Conservation (phyloP, 2,329 filamentous ascomycete species). For the Fonsecaea pedrosoi region DNA sequence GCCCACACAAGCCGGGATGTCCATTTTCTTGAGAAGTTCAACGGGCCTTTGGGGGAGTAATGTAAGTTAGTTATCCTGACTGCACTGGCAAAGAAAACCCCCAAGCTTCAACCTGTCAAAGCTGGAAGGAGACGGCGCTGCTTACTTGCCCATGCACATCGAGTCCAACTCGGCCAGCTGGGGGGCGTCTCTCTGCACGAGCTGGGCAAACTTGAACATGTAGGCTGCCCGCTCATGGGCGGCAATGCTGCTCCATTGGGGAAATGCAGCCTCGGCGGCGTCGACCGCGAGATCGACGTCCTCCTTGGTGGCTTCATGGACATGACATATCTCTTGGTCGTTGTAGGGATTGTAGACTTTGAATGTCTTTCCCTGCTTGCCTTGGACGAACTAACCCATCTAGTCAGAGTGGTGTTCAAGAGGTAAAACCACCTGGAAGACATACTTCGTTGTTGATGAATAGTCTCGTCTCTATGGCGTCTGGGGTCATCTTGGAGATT, state of each 20-base stretch:
- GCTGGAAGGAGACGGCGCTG: neutral
- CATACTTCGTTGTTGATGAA: slow-evolving; percentile 60
- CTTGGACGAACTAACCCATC: slow-evolving; percentile 50
- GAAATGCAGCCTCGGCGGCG: slow-evolving; percentile 47
- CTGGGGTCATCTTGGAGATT: neutral
- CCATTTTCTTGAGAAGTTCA: slow-evolving; percentile 28
- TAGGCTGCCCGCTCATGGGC: slow-evolving; percentile 41
- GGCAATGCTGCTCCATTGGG: slow-evolving; percentile 50
- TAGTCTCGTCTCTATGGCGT: slow-evolving; percentile 43
- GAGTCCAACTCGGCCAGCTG: slow-evolving; percentile 45
- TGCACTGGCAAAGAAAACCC: too few relatives aligned
- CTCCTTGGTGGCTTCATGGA: slow-evolving; percentile 43
- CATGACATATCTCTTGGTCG: slow-evolving; percentile 36
- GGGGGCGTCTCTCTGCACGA: slow-evolving; percentile 46
- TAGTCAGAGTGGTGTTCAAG: neutral
- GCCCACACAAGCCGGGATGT: slow-evolving; percentile 20
- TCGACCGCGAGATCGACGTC: slow-evolving; percentile 45
- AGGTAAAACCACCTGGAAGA: too few relatives aligned
- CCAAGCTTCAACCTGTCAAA: neutral
- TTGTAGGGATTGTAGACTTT: slow-evolving; percentile 45
- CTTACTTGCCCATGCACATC: slow-evolving; percentile 46
- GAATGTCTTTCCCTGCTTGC: slow-evolving; percentile 52
- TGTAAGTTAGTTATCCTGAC: neutral
- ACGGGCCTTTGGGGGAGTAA: slow-evolving; percentile 4
- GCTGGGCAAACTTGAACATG: slow-evolving; percentile 51